Base-by-base conservation (phyloP, 352 stramenopile genomes). In the Elongisporangium anandrum region DNA sequence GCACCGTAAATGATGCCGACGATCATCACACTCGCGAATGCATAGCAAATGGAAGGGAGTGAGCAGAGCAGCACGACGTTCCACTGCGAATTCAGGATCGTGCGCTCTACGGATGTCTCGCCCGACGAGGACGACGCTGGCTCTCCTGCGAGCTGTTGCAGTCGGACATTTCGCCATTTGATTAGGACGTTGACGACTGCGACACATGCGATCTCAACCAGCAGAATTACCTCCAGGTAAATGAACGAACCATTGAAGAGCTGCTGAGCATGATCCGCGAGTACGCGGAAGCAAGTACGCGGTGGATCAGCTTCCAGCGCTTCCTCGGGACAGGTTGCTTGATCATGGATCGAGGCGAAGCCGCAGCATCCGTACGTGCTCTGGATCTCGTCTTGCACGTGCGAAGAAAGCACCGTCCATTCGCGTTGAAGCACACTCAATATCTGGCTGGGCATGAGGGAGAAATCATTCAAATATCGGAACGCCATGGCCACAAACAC, bases 341-440 rank as follows among this genome's bases (percentile, higher is more conserved):
- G 61, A 4, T 87, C 75, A 5, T 48, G 59, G 23, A 80, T 61
- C 1, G 71, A 54, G 3, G 62, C 23, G 45, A 88, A 88, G 1
- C 78, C 78, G 61, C 78, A 88, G 49, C 78, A 88, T 20, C 75
- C 78, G 54, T 81, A 78, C 6, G 60, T 69, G 5, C 17, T 55
- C 38, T 82, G 66, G 0, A 88, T 52, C n/a, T 78, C 68, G 0
- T 57, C 60, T 22, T 72, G 72, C 0, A 64, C 47, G 1, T 52
- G 51, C 0, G 21, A 29, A 22, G 45, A 59, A 8, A 88, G 50
- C 1, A 56, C 47, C 13, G 61, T 51, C 78, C 78, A 88, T n/a
- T 58, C 45, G 2, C 55, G 57, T 4, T 57, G 51, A 4, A 86
- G 58, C 12, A 54, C 64, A 0, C 59, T 58, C 6, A 65, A 49